Conservation (phyloP, 345 rosid genomes). For the Gynandropsis gynandra region DNA sequence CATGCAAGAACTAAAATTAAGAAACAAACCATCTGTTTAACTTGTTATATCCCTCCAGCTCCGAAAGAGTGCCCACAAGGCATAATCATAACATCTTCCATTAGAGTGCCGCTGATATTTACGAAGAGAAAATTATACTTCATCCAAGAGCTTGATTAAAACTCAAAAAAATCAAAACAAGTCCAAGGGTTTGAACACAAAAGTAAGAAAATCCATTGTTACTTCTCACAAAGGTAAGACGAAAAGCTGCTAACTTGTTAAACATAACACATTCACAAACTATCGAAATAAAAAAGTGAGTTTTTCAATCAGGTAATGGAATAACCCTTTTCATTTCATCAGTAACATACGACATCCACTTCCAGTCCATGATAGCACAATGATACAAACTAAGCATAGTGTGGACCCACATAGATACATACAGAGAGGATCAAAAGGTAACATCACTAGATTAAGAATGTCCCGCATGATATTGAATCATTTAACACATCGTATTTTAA, state of each 20-base stretch:
- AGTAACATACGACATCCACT: not conserved
- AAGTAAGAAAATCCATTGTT: too few relatives aligned
- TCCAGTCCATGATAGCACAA: not conserved
- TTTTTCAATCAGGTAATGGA: too few relatives aligned
- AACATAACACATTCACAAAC: too few relatives aligned
- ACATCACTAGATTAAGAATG: too few relatives aligned
- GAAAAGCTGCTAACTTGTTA: too few relatives aligned
- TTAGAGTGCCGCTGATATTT: conserved; percentile 56
- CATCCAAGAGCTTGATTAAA: not conserved
- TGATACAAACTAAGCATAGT: not conserved
- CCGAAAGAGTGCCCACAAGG: conserved; percentile 96
- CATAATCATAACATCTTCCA: conserved; percentile 92
- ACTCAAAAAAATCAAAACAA: not conserved
- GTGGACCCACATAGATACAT: not conserved
- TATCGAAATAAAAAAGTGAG: too few relatives aligned
- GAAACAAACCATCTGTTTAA: conserved; percentile 52
- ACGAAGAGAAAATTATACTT: not conserved
- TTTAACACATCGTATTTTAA: too few relatives aligned
- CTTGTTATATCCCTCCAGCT: conserved; percentile 60
- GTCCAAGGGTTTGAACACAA: not conserved
- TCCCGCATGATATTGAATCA: too few relatives aligned
- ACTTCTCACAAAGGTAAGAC: too few relatives aligned
- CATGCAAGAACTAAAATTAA: not conserved
- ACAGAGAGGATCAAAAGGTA: too few relatives aligned
- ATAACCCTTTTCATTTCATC: too few relatives aligned